Conservation (phyloP, 2,329 filamentous ascomycete species). For the Chrysoporthe cubensis region DNA sequence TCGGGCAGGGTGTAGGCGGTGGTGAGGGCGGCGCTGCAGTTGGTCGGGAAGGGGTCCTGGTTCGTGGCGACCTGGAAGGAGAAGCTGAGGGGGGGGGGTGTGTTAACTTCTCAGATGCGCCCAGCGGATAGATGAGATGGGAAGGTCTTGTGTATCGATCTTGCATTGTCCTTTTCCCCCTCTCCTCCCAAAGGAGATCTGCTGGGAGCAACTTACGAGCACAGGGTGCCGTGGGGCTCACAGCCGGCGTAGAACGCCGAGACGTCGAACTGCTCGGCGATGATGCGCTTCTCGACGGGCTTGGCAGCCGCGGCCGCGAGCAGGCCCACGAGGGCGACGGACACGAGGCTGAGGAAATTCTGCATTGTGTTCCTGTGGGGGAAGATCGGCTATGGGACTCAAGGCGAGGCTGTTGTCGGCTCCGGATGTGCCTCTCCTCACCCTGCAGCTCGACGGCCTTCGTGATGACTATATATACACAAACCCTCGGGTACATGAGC, state of each 20-base stretch:
- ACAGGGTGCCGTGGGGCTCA: constrained; percentile 36
- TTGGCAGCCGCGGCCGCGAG: constrained; percentile 31
- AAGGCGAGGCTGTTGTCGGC: background rate
- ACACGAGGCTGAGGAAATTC: constrained; percentile 36
- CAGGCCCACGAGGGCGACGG: constrained; percentile 32
- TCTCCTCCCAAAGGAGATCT: background rate
- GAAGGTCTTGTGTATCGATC: too few relatives aligned
- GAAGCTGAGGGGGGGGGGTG: constrained; percentile 18
- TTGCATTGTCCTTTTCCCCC: background rate
- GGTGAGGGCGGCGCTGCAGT: constrained; percentile 24
- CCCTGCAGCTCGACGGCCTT: background rate
- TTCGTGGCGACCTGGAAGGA: constrained; percentile 29
- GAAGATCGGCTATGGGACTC: background rate
- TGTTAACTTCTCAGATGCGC: background rate
- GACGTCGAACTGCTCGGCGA: constrained; percentile 34
- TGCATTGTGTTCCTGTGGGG: background rate
- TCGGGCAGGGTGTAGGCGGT: constrained; percentile 46
- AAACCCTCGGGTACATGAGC: background rate
- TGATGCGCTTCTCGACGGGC: constrained; percentile 29
- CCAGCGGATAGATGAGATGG: too few relatives aligned
- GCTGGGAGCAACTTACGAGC: constrained; percentile 31
- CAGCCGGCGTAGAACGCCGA: constrained; percentile 37
- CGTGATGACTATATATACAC: background rate
- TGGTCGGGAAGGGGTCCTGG: constrained; percentile 26
- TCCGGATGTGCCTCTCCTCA: background rate